Base-by-base conservation (phyloP, 768 basidiomycete genomes). In the Lyophyllum atratum region DNA sequence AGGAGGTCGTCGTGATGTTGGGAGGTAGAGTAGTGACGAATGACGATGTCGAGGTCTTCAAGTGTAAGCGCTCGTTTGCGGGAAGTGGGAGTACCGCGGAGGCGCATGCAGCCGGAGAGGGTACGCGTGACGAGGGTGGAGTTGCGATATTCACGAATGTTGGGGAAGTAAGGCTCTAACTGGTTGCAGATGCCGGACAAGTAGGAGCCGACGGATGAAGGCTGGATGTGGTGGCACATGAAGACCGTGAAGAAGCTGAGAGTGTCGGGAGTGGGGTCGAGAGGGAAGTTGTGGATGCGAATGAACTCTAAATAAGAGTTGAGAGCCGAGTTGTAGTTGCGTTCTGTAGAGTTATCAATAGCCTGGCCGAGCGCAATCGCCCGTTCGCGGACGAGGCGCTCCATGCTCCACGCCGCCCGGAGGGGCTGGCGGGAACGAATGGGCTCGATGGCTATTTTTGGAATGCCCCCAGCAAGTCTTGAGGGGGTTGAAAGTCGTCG, bases 121-220 rank as follows among this genome's bases (percentile, higher is more conserved):
- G 73, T 72, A 1, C 59, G 46, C 0, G 22, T 8, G 1, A 77
- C 74, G 0, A 76, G 57, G 0, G 43, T 28, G 15, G 59, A 55
- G 4, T 56, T 29, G 3, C 68, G 64, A 11, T 47, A 31, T 0
- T 14, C n/a, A 1, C 68, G 65, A 2, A 74, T 65, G 1, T 61
- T 11, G 1, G 77, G 76, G 59, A 63, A 79, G 67, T 67, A 54
- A 67, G 68, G 15, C 76, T n/a, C n/a, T n/a, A n/a, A n/a, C n/a
- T n/a, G n/a, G n/a, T n/a, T n/a, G n/a, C n/a, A n/a, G n/a, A n/a
- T 74, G 12, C 76, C 75, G 0, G 74, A 72, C 1, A 80, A 63
- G 62, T 79, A 78, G 1, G 68, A 50, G 40, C 49, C 49, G 21
- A 78, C 72, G 0, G 74, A 75, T 12, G 54, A 33, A 0, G 77